Evolutionary conservation across 1,139 yeast genomes (phyloP), one percentile per base, ranked within the genome.

Genomic region (Pneumocystis oryctolagi): DNA sequence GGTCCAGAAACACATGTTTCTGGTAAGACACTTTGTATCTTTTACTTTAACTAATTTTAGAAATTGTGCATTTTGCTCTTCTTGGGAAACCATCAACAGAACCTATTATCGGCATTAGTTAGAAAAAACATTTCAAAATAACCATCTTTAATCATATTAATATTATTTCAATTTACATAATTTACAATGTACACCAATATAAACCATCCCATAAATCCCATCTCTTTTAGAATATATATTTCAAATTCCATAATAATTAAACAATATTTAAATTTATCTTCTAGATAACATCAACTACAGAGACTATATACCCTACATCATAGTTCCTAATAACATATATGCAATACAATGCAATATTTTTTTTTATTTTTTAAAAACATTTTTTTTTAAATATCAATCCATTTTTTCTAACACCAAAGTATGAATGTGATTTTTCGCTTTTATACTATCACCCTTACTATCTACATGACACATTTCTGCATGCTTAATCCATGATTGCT

Each of bases 401-500:
- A 6, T 18, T 18, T 40, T 40, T 40, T 40, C 53, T 40, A 40
- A 40, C 18, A 81, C 82, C 64, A 81, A 72, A 0, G 84, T 82
- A 70, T 84, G 88, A 59, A 75, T 75, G 71, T 84, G 88, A 53
- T 80, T 78, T 8, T 79, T 76, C 18, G 81, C 80, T 68, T 76
- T 74, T 37, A 80, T 66, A 6, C 79, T 71, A 55, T 72, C 83
- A 25, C 60, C 53, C 61, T 75, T 75, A 20, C 71, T 72, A 65
- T 78, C 80, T 62, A 78, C 66, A 2, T 77, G 73, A 64, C 78
- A 75, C 72, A 70, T 71, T 55, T 76, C 73, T 63, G 90, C 85
- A n/a, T 77, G 77, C 60, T 75, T 72, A 65, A 88, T 80, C 92
- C 96, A 92, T 37, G 79, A 82, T 71, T 88, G 94, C 9, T 75